Evolutionary conservation across 2,329 filamentous ascomycete genomes (phyloP).

Genomic region (Sclerotinia glacialis): DNA sequence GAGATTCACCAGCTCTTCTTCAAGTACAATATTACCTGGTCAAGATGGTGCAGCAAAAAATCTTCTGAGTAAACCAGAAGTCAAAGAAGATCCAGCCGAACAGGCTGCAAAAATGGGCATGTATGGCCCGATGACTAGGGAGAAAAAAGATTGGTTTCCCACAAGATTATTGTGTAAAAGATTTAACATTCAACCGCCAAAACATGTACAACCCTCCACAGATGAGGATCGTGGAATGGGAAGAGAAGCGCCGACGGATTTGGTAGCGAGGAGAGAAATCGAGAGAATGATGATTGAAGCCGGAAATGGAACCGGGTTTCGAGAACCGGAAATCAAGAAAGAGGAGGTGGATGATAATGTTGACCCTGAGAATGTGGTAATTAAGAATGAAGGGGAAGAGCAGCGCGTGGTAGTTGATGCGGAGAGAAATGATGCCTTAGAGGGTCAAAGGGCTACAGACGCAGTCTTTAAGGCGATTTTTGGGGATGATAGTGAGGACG

Average conservation of each 20-base stretch:
- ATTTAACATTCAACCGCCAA: slow-evolving; percentile 80
- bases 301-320: slow-evolving; percentile 33
- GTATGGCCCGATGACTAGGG: slow-evolving; percentile 86
- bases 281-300: slow-evolving; percentile 52
- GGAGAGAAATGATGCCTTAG: slow-evolving; percentile 74
- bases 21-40: slow-evolving; percentile 35
- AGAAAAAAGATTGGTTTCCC: slow-evolving; percentile 69
- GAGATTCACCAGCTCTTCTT: slow-evolving; percentile 74
- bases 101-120: slow-evolving; percentile 86
- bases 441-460: slow-evolving; percentile 70
- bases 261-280: slow-evolving; percentile 54
- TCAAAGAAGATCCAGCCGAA: slow-evolving; percentile 74
- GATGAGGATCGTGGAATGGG: slow-evolving; percentile 33
- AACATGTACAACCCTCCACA: slow-evolving; percentile 55
- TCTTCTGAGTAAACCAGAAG: slow-evolving; percentile 48
- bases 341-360: neutral
- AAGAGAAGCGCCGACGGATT: slow-evolving; percentile 41
- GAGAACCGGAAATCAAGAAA: slow-evolving; percentile 38
- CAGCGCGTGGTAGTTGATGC: slow-evolving; percentile 55
- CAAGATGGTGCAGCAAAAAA: slow-evolving; percentile 38
- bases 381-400: slow-evolving; percentile 15
- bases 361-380: neutral
- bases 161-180: slow-evolving; percentile 87
- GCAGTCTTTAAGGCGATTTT: slow-evolving; percentile 91
- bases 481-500: slow-evolving; percentile 76